Evolutionary conservation across 768 basidiomycete species (phyloP), one percentile per base, ranked within the genome.

Genomic region (Tubosaeta sp.): DNA sequence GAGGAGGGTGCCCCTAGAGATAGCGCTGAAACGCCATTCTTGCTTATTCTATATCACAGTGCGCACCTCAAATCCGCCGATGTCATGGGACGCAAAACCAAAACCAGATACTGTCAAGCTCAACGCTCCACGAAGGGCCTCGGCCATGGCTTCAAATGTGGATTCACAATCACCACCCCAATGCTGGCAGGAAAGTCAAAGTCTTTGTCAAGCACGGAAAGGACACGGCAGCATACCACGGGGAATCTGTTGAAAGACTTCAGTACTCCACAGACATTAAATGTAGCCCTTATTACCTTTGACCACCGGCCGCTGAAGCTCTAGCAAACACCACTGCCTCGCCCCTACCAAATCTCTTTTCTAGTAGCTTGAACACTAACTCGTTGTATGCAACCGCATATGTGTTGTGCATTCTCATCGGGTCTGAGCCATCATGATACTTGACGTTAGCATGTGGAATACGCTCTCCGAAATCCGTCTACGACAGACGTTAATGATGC

Each of bases 101-200:
- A 87, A 90, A 1, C 87, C 86, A 29, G 85, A 86, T 5, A 76
- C 53, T 1, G 83, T 84, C 49, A 88, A 66, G 35, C 82, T 83
- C n/a, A 90, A 68, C 16, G 74, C 73, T 10, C 87, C 86, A 5
- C 86, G 76, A 47, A 88, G 68, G 1, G 84, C 80, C 66, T 90
- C 86, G 0, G 83, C 84, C 86, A 90, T 88, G 5, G 85, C 87
- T 63, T 86, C 84, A 70, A 79, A 88, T 2, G 85, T 85, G 6
- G 83, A 84, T 62, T 87, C 85, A 66, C 85, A 87, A 55, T 89
- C 86, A 3, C 87, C 86, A 45, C 84, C 83, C 84, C 84, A 85
- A 61, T 86, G 83, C 60, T 73, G 71, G 65, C 14, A 72, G 69
- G 60, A 72, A 29, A 35, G 27, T 50, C 50, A 51, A 22, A 42